Evolutionary conservation across 2,329 filamentous ascomycete genomes (phyloP), one percentile per base, ranked within the genome.

Genomic region (Xylaria sp.): DNA sequence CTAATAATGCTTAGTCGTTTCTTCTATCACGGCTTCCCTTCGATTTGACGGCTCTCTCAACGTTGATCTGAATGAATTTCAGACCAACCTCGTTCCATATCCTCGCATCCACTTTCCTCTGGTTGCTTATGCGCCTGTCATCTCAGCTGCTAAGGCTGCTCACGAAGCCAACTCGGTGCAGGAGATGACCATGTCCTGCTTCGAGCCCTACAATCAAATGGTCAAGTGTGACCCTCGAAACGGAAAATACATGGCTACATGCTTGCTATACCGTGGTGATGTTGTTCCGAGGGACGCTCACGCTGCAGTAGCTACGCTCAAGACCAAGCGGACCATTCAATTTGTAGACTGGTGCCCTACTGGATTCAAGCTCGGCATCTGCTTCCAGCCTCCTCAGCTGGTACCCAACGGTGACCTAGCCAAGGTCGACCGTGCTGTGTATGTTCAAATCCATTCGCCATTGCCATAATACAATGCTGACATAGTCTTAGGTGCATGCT

Each of bases 171-270:
- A 98, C 91, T 96, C 93, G 32, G 95, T 98, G 75, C 92, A 94
- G 85, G 96, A 98, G 88, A 98, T 98, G 87, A 97, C 93, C 84
- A 97, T 95, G 91, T 93, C 93, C 75, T 98, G 95, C 91, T 99
- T 99, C 86, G 95, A 99, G 90, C 94, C 95, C 78, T 93, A 98
- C 91, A 98, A 97, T 91, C 95, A 99, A 91, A 99, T 99, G 95
- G 95, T 99, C 82, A 97, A 97, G 89, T 99, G 95, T 81, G 96
- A 99, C 82, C 95, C 95, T 77, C 94, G 94, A 80, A 94, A 97
- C 83, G 95, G 95, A 84, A 99, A 99, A 89, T 99, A 99, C 90
- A 99, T 99, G 95, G 95, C 95, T 74, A 98, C 94, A 78, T 98
- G 94, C 84, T 84, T 99, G 84, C 87, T 99, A 82, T 99, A 99